Evolutionary conservation across 176 grass and related monocot genomes (phyloP).

Genomic region (Phoenix roebelenii): DNA sequence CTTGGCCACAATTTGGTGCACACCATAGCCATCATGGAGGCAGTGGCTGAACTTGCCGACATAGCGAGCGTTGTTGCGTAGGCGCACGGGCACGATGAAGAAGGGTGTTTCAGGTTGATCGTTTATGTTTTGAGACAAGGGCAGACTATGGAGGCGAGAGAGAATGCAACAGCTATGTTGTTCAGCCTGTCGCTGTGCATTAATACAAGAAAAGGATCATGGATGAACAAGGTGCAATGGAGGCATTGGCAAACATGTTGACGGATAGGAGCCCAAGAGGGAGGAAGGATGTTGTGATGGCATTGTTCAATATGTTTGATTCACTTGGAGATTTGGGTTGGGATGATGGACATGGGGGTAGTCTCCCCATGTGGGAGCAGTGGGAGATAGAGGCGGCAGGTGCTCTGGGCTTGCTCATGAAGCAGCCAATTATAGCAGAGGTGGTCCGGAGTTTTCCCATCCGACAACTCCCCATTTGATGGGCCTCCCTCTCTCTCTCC

Average conservation of each 20-base stretch:
- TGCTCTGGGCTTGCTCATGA: constrained; percentile 74
- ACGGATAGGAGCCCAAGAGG: constrained; percentile 67
- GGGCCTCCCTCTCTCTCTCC: too few relatives aligned
- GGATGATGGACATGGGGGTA: constrained; percentile 61
- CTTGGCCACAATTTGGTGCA: constrained; percentile 25
- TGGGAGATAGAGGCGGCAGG: constrained; percentile 79
- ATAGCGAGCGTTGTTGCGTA: constrained; percentile 37
- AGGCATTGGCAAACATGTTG: constrained; percentile 57
- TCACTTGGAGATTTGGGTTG: constrained; percentile 58
- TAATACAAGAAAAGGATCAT: constrained; percentile 87
- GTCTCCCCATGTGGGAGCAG: constrained; percentile 41
- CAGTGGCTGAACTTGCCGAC: constrained; percentile 70
- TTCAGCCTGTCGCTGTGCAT: constrained; percentile 84
- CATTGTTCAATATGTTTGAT: constrained; percentile 87
- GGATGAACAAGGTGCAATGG: constrained; percentile 49
- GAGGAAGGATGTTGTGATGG: constrained; percentile 94
- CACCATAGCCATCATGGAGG: constrained; percentile 60
- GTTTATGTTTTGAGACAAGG: constrained; percentile 68
- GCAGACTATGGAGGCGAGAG: constrained; percentile 61
- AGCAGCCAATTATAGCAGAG: constrained; percentile 47
- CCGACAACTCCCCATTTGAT: too few relatives aligned
- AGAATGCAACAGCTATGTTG: constrained; percentile 82
- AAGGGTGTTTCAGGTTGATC: constrained; percentile 52
- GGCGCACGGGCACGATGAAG: constrained; percentile 50
- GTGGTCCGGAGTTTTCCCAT: constrained; percentile 23